These are phyloP conservation scores for Gliomastix tumulicola DNA, from an alignment of 2,329 filamentous ascomycete species.

Conservation along the genomic window DNA sequence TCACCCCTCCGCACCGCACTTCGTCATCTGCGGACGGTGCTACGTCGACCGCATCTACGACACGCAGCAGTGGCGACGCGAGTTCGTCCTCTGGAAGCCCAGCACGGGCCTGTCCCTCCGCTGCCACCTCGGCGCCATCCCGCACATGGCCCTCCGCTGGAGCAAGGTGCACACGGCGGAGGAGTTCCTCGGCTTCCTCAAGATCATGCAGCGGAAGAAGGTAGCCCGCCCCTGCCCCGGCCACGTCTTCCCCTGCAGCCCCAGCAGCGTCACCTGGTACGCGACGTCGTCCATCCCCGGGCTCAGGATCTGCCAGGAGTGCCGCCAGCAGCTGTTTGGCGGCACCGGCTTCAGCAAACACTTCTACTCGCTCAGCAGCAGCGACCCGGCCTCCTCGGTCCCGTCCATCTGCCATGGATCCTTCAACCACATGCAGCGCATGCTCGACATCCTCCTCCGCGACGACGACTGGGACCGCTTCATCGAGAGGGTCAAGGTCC, in stretches of 20 bases:
- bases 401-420: constrained; percentile 3
- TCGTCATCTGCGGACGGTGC: constrained; percentile 4
- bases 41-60: constrained; percentile 3
- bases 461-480: constrained; percentile 4
- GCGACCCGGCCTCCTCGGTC: not conserved
- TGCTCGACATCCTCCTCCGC: constrained; percentile 1
- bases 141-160: constrained; percentile 3
- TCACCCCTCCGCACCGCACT: constrained; percentile 5
- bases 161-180: constrained; percentile 4
- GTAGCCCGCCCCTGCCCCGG: constrained; percentile 4
- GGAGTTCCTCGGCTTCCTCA: constrained; percentile 3
- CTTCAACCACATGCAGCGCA: constrained; percentile 1
- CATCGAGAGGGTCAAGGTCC: constrained; percentile 1
- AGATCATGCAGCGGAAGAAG: constrained; percentile 4
- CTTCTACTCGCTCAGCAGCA: too few relatives aligned
- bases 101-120: not conserved
- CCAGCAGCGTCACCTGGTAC: constrained; percentile 1
- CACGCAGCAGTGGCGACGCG: constrained; percentile 4
- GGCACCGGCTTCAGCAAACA: constrained; percentile 3
- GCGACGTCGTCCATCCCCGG: not conserved
- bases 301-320: constrained; percentile 3
- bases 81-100: constrained; percentile 3
- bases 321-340: constrained; percentile 2
- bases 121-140: constrained; percentile 4
- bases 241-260: not conserved